These are phyloP conservation scores for Botryotinia convoluta DNA, from an alignment of 2,329 filamentous ascomycete species.

Conservation along the genomic window DNA sequence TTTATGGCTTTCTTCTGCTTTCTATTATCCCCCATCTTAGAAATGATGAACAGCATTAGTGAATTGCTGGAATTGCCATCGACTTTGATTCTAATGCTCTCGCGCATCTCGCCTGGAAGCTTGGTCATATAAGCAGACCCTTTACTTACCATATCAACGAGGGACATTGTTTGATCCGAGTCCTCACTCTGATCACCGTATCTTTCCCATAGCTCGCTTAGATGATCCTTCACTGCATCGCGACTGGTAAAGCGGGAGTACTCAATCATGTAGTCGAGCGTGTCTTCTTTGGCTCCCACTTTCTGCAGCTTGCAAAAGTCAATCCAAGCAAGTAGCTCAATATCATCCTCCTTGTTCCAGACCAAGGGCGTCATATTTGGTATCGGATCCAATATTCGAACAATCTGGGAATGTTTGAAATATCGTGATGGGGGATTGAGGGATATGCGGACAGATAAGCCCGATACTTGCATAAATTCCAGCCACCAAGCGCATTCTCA, in stretches of 20 bases:
- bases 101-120: not conserved
- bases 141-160: not conserved
- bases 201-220: not conserved
- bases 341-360: not conserved
- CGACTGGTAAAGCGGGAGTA: not conserved
- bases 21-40: not conserved
- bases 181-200: not conserved
- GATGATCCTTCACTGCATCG: not conserved
- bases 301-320: slow-evolving; percentile 13
- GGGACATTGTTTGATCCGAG: not conserved
- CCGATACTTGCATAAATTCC: not conserved
- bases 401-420: not conserved
- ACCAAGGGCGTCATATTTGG: not conserved
- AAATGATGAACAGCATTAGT: not conserved
- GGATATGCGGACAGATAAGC: not conserved
- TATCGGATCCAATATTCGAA: not conserved
- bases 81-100: not conserved
- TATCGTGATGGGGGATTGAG: not conserved
- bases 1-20: not conserved
- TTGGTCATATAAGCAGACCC: slow-evolving; percentile 7
- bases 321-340: slow-evolving; percentile 20
- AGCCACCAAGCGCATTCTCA: not conserved
- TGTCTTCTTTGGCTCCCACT: not conserved
- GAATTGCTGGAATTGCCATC: not conserved
- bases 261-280: not conserved